phyloP scores from a whole-genome alignment of 306 rosid genomes.

The Prunus fruticosa region DNA sequence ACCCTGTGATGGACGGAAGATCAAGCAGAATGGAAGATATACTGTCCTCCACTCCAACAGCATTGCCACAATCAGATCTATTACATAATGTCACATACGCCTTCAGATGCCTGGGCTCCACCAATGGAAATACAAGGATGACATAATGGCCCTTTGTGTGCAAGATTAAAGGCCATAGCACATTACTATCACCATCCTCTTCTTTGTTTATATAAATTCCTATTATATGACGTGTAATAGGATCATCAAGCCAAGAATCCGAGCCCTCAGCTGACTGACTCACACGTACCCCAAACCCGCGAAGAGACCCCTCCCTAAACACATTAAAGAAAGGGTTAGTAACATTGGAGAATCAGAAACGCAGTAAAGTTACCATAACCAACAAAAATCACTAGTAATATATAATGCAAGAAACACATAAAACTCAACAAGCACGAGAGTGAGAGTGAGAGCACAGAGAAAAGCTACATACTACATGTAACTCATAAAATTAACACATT shows the following conservation, averaged over 20 bases:
- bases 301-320: conserved; percentile 76
- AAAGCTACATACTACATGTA: not conserved
- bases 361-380: not conserved
- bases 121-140: conserved; percentile 71
- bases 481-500: not conserved
- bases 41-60: conserved; percentile 64
- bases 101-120: conserved; percentile 74
- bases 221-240: conserved; percentile 75
- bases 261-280: conserved; percentile 68
- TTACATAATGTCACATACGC: conserved; percentile 60
- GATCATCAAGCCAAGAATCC: conserved; percentile 98
- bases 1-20: conserved; percentile 98
- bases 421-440: not conserved
- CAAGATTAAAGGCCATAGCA: conserved; percentile 82
- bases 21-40: conserved; percentile 81
- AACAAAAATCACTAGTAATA: not conserved
- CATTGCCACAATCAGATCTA: conserved; percentile 78
- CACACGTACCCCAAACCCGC: conserved; percentile 72
- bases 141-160: conserved; percentile 60
- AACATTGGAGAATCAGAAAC: not conserved
- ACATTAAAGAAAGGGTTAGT: conserved; percentile 8
- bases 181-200: conserved; percentile 44
- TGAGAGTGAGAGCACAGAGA: not conserved
- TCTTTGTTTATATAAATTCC: conserved; percentile 62
- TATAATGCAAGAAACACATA: not conserved